Base-by-base conservation (phyloP, 805 yeast genomes). In the Yarrowia hollandica region DNA sequence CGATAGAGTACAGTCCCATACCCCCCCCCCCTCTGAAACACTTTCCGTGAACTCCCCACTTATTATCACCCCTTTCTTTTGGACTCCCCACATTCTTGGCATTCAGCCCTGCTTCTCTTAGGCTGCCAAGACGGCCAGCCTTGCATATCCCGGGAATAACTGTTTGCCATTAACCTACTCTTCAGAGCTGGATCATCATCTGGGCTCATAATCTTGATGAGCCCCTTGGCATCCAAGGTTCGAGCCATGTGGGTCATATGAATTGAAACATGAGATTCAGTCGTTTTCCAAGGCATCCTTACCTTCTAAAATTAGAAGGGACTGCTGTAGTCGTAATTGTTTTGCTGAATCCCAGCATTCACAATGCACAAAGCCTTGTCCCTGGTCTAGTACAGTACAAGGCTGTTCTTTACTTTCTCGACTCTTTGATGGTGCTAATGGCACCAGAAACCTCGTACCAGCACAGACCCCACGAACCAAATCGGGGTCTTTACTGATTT, bases 141-240 rank as follows among this genome's bases (percentile, higher is more conserved):
- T 44, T 44, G 52, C 52, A 44, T 44, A 44, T 44, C 52, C 52
- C 52, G 52, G 52, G 52, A 44, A 44, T 44, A 44, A 44, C 50
- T 41, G 22, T 6, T 39, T 28, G 18, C 30, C 19, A 39, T 16
- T 31, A 23, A 41, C 31, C 31, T 25, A 41, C 31, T 41, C 16
- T 41, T n/a, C 19, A 5, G n/a, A 15, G 7, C 31, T 41, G 31
- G 31, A 41, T 25, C n/a, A 6, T 39, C 28, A 9, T 15, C 44
- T 23, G 30, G 44, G 28, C 44, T 39, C 30, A 23, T 22, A 37
- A 21, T 37, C 41, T 37, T 19, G 44, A 23, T 37, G n/a, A 26
- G n/a, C n/a, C n/a, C n/a, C n/a, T n/a, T n/a, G n/a, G n/a, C n/a
- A n/a, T n/a, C n/a, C n/a, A n/a, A n/a, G n/a, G n/a, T n/a, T n/a